Conservation (phyloP, 129 eudicot species). For the Centrapalus pauciflorus region DNA sequence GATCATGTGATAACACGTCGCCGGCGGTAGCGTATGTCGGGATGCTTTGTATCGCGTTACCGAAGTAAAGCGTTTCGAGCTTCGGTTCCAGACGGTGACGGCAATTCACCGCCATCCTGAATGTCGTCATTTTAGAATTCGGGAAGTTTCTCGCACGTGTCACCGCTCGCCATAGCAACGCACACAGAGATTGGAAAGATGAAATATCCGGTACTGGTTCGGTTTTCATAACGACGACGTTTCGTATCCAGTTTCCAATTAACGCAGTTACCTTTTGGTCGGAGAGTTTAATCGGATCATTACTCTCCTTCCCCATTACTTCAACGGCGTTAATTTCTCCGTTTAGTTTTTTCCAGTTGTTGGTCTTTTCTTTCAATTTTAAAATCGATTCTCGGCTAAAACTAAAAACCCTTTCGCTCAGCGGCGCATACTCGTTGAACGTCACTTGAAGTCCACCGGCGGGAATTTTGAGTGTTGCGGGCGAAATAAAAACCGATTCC, state of each 20-base stretch:
- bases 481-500: conserved; percentile 51
- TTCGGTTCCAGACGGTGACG: conserved; percentile 85
- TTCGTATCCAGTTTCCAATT: conserved; percentile 39
- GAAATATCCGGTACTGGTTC: conserved; percentile 47
- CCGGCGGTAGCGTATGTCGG: conserved; percentile 68
- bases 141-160: conserved; percentile 79
- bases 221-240: conserved; percentile 29
- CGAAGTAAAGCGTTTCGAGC: conserved; percentile 64
- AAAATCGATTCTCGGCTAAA: conserved; percentile 61
- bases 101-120: conserved; percentile 89
- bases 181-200: conserved; percentile 73
- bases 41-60: conserved; percentile 82
- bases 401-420: conserved; percentile 61
- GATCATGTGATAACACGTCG: conserved; percentile 50
- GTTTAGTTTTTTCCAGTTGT: conserved; percentile 29
- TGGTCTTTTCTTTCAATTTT: conserved; percentile 45
- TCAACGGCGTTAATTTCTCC: conserved; percentile 48
- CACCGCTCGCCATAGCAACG: conserved; percentile 73
- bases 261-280: conserved; percentile 38
- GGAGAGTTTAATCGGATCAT: conserved; percentile 36
- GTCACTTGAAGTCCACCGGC: conserved; percentile 58
- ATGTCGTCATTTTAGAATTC: conserved; percentile 59
- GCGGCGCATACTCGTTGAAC: conserved; percentile 51
- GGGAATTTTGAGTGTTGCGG: conserved; percentile 53
- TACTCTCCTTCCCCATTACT: conserved; percentile 57